Conservation (phyloP, 2,329 filamentous ascomycete genomes). For the Colletotrichum sp. region DNA sequence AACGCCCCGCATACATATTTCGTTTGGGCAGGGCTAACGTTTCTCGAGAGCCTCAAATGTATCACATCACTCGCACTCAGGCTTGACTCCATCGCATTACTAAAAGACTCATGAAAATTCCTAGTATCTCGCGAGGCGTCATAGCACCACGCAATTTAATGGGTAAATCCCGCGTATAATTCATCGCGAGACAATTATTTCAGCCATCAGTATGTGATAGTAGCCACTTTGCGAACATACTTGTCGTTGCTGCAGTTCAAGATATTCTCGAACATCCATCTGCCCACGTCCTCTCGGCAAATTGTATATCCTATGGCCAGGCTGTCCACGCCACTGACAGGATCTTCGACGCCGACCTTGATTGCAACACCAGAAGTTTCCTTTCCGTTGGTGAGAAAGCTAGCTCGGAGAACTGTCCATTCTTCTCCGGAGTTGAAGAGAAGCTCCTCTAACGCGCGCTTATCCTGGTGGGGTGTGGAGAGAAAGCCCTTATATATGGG, state of each 20-base stretch:
- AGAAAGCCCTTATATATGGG: conserved; percentile 47
- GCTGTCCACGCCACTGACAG: conserved; percentile 33
- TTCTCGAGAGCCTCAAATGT: neutral
- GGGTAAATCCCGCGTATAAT: neutral
- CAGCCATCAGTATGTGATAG: conserved; percentile 27
- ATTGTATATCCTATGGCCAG: conserved; percentile 46
- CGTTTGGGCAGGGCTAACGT: neutral
- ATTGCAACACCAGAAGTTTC: conserved; percentile 26
- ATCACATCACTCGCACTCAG: neutral
- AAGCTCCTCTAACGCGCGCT: conserved; percentile 47
- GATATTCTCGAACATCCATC: conserved; percentile 45
- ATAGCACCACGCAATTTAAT: neutral
- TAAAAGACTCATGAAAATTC: neutral
- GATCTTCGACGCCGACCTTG: conserved; percentile 37
- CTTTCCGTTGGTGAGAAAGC: conserved; percentile 32
- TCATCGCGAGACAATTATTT: neutral
- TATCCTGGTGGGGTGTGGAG: conserved; percentile 45
- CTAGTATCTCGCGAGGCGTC: neutral
- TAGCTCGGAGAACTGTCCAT: conserved; percentile 37
- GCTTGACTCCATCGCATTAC: neutral
- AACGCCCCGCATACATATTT: neutral
- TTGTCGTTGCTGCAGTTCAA: conserved; percentile 24
- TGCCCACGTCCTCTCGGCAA: conserved; percentile 44
- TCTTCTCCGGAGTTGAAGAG: conserved; percentile 29
- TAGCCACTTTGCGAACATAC: conserved; percentile 33